Base-by-base conservation (phyloP, 1,139 yeast genomes). In the Geotrichum restrictum region DNA sequence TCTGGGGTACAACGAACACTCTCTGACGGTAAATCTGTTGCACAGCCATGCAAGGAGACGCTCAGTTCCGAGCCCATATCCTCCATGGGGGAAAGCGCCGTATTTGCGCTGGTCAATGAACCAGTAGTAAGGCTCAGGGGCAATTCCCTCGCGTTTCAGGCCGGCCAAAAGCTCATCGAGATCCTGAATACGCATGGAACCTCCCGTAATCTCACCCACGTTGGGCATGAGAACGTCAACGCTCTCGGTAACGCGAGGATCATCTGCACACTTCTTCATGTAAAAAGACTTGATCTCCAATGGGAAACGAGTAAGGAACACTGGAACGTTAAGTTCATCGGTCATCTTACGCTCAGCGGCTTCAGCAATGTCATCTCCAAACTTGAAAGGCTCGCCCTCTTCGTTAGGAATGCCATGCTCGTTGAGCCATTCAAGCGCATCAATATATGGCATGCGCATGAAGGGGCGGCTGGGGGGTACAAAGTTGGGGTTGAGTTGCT, bases 331-430 rank as follows among this genome's bases (percentile, higher is more conserved):
- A 68, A 94, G 86, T 56, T 86, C 80, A 70, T 93, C 99, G 39
- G 96, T 89, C 98, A 93, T 93, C 73, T 85, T 88, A 71, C 99
- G 87, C 78, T 93, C 99, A 56, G 97, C 98, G 53, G 98, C 98
- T 75, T 93, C 99, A 57, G 98, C 97, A 59, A 93, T 94, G 70
- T 93, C 99, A 69, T 94, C 99, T 70, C 99, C 99, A 64, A 94
- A 94, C 72, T 84, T 81, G 83, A 91, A 93, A 63, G 76, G 74
- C 70, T 88, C 85, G 58, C 94, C 97, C 14, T 93, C 97, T 75
- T 93, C 98, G 79, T 91, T 93, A 65, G 83, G 83, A 65, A 94
- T 82, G 55, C 85, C 91, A 72, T 93, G 89, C 73, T 91, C 97
- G 79, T 89, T 88, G 73, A 93, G 84, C 98, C 98, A 93, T 46